Evolutionary conservation across 352 stramenopile genomes (phyloP).

Genomic region (Pythium coloratum): DNA sequence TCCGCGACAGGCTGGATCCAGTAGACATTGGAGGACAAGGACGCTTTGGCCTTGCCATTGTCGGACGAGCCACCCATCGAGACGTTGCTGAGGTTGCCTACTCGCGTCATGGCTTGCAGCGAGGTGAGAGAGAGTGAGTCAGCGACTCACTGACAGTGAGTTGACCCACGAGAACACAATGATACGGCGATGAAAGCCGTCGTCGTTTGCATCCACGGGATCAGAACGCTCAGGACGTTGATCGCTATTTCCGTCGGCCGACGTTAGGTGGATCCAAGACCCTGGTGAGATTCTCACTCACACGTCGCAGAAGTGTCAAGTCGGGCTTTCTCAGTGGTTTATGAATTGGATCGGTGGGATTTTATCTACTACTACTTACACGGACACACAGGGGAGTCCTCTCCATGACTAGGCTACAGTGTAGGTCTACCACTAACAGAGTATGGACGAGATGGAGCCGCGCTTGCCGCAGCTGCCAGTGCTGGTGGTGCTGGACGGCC

Average conservation of each 20-base stretch:
- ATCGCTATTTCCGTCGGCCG: background rate
- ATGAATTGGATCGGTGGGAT: background rate
- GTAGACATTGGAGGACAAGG: conserved; percentile 4
- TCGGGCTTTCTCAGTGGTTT: background rate
- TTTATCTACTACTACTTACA: background rate
- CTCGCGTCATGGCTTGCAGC: background rate
- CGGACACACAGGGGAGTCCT: background rate
- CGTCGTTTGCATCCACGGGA: background rate
- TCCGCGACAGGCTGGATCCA: conserved; percentile 11
- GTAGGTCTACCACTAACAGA: conserved; percentile 38
- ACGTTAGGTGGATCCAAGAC: background rate
- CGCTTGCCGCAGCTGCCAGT: conserved; percentile 50
- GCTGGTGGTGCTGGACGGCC: conserved; percentile 56
- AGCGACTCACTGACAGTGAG: no score
- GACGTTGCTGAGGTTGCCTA: background rate
- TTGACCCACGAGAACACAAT: no score
- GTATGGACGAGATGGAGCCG: conserved; percentile 72
- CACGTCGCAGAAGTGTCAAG: background rate
- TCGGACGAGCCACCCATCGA: background rate
- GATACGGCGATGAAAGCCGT: background rate
- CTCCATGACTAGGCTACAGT: background rate
- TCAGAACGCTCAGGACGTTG: background rate
- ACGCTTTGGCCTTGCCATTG: background rate
- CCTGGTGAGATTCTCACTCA: background rate
- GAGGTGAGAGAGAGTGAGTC: background rate